phyloP scores from a whole-genome alignment of 176 grass and related monocot species.

The Oryza australiensis region DNA sequence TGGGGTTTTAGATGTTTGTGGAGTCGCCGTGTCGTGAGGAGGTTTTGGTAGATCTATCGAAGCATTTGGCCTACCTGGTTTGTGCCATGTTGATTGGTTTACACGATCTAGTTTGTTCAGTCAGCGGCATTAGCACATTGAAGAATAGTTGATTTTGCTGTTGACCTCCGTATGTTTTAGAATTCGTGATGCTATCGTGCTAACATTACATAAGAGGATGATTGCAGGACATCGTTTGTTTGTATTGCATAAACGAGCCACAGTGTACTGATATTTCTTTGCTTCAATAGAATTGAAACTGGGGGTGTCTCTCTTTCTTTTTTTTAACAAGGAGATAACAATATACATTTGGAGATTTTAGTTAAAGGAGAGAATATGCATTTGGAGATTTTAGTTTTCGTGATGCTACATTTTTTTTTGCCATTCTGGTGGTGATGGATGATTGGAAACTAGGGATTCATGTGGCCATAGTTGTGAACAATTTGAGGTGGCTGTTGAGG shows the following conservation, averaged over 20 bases:
- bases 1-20: background rate
- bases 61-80: background rate
- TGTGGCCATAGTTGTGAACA: background rate
- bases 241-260: background rate
- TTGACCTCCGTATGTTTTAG: background rate
- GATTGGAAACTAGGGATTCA: background rate
- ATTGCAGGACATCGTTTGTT: background rate
- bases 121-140: background rate
- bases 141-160: background rate
- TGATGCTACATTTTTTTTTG: background rate
- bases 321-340: background rate
- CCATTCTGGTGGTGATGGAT: background rate
- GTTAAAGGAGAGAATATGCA: too few relatives aligned
- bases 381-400: background rate
- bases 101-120: background rate
- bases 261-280: background rate
- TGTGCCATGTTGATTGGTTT: background rate
- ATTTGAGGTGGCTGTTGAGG: background rate
- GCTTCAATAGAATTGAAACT: background rate
- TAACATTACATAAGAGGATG: background rate
- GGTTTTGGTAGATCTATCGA: conserved; percentile 23
- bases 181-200: background rate
- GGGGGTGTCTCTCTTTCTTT: background rate
- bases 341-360: background rate
- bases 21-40: background rate